These are phyloP conservation scores for Lycium ferocissimum DNA, from an alignment of 257 asterid species.

Conservation along the genomic window DNA sequence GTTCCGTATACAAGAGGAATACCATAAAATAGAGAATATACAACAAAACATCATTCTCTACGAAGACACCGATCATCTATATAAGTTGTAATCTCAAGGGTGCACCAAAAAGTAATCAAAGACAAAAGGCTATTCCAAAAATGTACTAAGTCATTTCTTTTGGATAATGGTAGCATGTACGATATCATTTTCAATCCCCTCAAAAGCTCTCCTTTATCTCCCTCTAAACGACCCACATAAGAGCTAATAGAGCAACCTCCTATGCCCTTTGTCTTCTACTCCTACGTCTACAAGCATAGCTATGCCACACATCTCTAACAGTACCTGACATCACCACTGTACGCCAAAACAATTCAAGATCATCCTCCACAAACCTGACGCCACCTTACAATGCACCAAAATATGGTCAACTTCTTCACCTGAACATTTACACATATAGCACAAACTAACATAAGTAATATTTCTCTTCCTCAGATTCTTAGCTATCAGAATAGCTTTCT, in stretches of 20 bases:
- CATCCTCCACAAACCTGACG: slow-evolving; percentile 15
- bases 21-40: neutral
- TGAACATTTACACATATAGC: neutral
- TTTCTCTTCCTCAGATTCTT: neutral
- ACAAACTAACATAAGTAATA: neutral
- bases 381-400: slow-evolving; percentile 17
- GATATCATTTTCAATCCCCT: slow-evolving; percentile 7
- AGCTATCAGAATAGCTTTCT: neutral
- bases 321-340: neutral
- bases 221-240: neutral
- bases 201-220: neutral
- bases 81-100: neutral
- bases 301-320: neutral
- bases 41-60: neutral
- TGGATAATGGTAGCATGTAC: neutral
- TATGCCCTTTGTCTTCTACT: neutral
- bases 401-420: neutral
- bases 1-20: neutral
- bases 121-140: neutral
- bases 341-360: slow-evolving; percentile 2
- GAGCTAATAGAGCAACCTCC: neutral
- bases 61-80: neutral
- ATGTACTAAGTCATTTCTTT: neutral
- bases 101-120: neutral
- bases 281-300: neutral